Evolutionary conservation across 2,329 filamentous ascomycete genomes (phyloP).

Genomic region (Ploettnerulaceae sp.): DNA sequence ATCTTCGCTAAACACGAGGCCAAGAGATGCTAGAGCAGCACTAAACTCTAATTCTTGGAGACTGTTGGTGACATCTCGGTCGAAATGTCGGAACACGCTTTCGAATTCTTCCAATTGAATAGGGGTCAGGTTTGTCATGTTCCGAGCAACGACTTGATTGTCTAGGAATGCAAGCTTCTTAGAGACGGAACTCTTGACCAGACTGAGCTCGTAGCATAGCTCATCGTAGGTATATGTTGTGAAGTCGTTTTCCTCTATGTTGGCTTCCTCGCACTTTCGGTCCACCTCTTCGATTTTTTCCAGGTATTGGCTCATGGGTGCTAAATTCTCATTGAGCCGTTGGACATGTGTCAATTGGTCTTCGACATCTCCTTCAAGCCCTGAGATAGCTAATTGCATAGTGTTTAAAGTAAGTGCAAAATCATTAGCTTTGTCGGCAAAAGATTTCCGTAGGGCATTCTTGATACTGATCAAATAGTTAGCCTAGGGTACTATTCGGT

Average conservation of each 20-base stretch:
- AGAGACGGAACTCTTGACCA: constrained; percentile 86
- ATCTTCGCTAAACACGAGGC: constrained; percentile 91
- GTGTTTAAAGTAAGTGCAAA: constrained; percentile 95
- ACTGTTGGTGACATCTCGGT: constrained; percentile 85
- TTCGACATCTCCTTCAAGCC: constrained; percentile 94
- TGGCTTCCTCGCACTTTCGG: constrained; percentile 86
- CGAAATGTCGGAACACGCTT: constrained; percentile 96
- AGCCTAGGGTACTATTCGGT: constrained; percentile 31
- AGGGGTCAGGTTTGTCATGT: constrained; percentile 97
- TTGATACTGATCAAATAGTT: constrained; percentile 63
- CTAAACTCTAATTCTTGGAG: constrained; percentile 93
- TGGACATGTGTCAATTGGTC: constrained; percentile 87
- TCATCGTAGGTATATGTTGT: constrained; percentile 99
- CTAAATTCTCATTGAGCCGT: constrained; percentile 76
- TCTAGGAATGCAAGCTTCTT: constrained; percentile 97
- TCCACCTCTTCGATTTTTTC: constrained; percentile 83
- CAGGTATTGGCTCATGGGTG: constrained; percentile 86
- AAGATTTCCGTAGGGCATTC: constrained; percentile 83
- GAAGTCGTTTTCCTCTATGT: constrained; percentile 99
- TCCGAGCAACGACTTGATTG: constrained; percentile 96
- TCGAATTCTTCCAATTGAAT: constrained; percentile 99
- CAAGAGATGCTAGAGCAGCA: constrained; percentile 88
- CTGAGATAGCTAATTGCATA: constrained; percentile 88
- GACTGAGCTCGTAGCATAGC: constrained; percentile 83
- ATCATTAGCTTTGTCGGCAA: constrained; percentile 97